Base-by-base conservation (phyloP, 2,329 filamentous ascomycete species). In the Phaeosphaeriaceae sp. region DNA sequence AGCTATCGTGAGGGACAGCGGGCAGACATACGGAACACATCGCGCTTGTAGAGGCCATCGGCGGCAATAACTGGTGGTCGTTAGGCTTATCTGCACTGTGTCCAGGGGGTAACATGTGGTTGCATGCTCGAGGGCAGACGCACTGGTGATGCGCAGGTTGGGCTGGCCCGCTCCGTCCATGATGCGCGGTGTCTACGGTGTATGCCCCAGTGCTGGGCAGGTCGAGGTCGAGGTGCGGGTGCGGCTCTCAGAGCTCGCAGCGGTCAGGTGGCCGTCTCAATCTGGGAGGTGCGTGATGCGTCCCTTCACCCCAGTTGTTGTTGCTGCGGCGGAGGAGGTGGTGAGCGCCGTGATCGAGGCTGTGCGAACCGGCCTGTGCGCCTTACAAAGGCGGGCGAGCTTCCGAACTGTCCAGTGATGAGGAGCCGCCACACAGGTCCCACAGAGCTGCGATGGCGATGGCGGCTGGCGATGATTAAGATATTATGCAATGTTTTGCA, bases 41-140 rank as follows among this genome's bases (percentile, higher is more conserved):
- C 95, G 81, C 95, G 90, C 85, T 98, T 99, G 85, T 97, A 98
- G 67, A 99, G 86, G 61, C 95, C 95, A 85, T 99, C 95, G 71
- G 95, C 95, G 71, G 95, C 95, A 84, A 99, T 97, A 83, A 99
- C 95, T 98, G 70, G 50, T 22, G 2, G 4, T 0, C 61, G 74
- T 79, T 64, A 78, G 76, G 50, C 59, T 42, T n/a, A n/a, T 43
- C 43, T 23, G 23, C n/a, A 22, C 28, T 26, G 11, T 17, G 48
- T 17, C 11, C 13, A n/a, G 15, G 15, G 35, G 35, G 35, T 15
- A 40, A 40, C 15, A 40, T 40, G 15, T 40, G 13, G 3, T 6
- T 30, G 28, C 28, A 30, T 30, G 28, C 28, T 30, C 26, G 52
- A 49, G 55, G 62, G 43, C 57, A 61, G 56, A 78, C 87, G 78